Conservation (phyloP, 352 stramenopile species). For the Pythium plurisporium region DNA sequence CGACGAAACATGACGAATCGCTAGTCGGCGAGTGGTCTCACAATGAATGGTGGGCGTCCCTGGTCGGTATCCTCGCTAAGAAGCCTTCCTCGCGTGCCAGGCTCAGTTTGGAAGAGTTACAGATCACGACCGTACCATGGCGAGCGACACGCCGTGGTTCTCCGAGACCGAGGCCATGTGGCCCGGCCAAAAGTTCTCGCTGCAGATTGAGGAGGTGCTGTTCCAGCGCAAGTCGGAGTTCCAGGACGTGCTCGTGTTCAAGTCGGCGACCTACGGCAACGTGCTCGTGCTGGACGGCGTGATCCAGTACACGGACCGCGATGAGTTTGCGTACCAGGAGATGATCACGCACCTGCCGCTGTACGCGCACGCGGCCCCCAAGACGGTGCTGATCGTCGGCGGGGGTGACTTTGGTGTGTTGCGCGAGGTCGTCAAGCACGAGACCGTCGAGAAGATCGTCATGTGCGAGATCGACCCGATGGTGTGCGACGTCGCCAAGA, state of each 20-base stretch:
- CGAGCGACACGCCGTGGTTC: too few species aligned
- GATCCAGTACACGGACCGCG: slow-evolving; percentile 90
- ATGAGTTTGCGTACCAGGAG: slow-evolving; percentile 96
- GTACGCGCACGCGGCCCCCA: slow-evolving; percentile 82
- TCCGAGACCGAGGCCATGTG: too few species aligned
- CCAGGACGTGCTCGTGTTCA: slow-evolving; percentile 93
- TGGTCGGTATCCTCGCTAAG: too few species aligned
- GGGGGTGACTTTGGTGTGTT: slow-evolving; percentile 93
- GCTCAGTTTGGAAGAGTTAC: too few species aligned
- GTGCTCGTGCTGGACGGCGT: slow-evolving; percentile 95
- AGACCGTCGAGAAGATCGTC: slow-evolving; percentile 91
- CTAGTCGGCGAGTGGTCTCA: too few species aligned
- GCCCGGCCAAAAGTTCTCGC: too few species aligned
- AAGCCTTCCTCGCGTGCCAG: too few species aligned
- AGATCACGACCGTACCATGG: too few species aligned
- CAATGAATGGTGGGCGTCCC: too few species aligned
- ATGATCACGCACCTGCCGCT: slow-evolving; percentile 92
- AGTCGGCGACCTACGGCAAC: slow-evolving; percentile 91
- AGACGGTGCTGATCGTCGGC: slow-evolving; percentile 91
- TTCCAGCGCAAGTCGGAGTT: slow-evolving; percentile 88
- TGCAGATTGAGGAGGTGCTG: slow-evolving; percentile 82
- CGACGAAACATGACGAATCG: too few species aligned
- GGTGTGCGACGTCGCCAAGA: slow-evolving; percentile 93
- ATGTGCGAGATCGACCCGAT: slow-evolving; percentile 96
- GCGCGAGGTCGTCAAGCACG: slow-evolving; percentile 89